These are phyloP conservation scores for Kodamaea laetipori DNA, from an alignment of 805 yeast genomes.

Conservation along the genomic window DNA sequence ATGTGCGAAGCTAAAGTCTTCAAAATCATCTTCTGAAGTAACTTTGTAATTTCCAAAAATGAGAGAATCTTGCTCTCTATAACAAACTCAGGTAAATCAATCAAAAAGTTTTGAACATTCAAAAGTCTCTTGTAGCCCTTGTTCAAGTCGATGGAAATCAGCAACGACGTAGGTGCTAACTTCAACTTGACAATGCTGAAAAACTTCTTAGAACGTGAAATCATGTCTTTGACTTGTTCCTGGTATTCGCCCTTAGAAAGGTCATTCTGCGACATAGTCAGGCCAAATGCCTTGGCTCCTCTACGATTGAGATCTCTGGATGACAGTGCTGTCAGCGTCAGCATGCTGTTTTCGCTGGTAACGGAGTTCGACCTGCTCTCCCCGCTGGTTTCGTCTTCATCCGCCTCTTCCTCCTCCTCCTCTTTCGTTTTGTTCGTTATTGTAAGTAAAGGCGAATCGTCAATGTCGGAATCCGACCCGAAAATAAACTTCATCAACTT, in stretches of 20 bases:
- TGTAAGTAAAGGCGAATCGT: conserved; percentile 24
- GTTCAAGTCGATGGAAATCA: conserved; percentile 38
- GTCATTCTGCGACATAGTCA: conserved; percentile 9
- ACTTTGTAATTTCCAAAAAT: conserved; percentile 36
- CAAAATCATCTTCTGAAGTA: conserved; percentile 33
- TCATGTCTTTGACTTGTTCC: conserved; percentile 57
- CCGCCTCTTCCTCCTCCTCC: conserved; percentile 15
- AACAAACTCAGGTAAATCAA: conserved; percentile 36
- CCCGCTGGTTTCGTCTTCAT: background rate
- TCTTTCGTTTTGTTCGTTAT: conserved; percentile 11
- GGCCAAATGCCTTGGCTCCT: background rate
- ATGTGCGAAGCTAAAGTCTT: conserved; percentile 36
- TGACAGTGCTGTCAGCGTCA: background rate
- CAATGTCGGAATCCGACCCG: conserved; percentile 26
- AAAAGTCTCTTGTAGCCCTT: conserved; percentile 37
- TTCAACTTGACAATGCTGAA: conserved; percentile 64
- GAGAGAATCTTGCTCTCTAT: conserved; percentile 36
- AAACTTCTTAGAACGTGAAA: conserved; percentile 70
- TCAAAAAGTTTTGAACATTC: conserved; percentile 39
- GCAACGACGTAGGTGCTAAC: conserved; percentile 28
- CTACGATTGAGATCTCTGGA: background rate
- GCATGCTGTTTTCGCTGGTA: background rate
- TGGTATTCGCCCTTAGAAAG: conserved; percentile 20
- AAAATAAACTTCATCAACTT: conserved; percentile 41
- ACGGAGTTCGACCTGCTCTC: background rate